Percentiles rank a stretch among this genome's conserved stretches.
These are phyloP conservation scores for Postia placenta DNA, from an alignment of 768 basidiomycete genomes.

Conservation along the genomic window DNA sequence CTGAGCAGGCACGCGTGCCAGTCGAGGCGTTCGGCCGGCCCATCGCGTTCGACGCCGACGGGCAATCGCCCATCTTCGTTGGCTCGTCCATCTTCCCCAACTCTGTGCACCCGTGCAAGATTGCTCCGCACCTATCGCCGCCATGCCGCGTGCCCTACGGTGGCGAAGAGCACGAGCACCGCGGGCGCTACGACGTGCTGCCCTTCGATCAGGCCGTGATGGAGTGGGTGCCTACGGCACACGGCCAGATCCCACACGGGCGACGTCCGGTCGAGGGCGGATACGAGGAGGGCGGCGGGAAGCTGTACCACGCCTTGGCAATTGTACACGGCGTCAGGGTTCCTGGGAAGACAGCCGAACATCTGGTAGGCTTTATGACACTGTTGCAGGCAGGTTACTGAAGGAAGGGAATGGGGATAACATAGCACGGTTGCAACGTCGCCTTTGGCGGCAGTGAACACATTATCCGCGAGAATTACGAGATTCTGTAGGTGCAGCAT, in stretches of 20 bases:
- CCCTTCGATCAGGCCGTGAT: slow-evolving; percentile 62
- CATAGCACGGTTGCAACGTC: slow-evolving; percentile 37
- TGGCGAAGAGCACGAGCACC: slow-evolving; percentile 52
- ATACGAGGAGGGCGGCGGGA: slow-evolving; percentile 62
- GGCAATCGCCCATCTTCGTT: slow-evolving; percentile 54
- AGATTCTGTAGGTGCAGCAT: slow-evolving; percentile 37
- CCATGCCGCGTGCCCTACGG: slow-evolving; percentile 56
- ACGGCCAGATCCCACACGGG: slow-evolving; percentile 54
- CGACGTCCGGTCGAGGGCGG: slow-evolving; percentile 64
- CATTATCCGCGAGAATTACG: slow-evolving; percentile 32
- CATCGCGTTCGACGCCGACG: slow-evolving; percentile 51
- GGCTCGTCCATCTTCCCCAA: slow-evolving; percentile 63
- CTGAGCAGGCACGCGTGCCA: slow-evolving; percentile 30
- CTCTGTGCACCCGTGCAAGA: slow-evolving; percentile 82
- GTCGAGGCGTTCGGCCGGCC: slow-evolving; percentile 34
- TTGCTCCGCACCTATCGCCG: slow-evolving; percentile 51
- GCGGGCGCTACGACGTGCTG: slow-evolving; percentile 68
- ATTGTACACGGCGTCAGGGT: slow-evolving; percentile 45
- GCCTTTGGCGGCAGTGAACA: slow-evolving; percentile 35
- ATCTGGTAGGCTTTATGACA: slow-evolving; percentile 42
- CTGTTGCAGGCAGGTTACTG: not conserved
- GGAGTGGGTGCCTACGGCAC: slow-evolving; percentile 65
- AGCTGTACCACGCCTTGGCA: slow-evolving; percentile 65
- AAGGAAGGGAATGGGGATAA: not conserved
- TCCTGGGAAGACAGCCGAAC: slow-evolving; percentile 71